Evolutionary conservation across 163 green algal species (phyloP), one percentile per base, ranked within the genome.

Genomic region (Chlorella variabilis): DNA sequence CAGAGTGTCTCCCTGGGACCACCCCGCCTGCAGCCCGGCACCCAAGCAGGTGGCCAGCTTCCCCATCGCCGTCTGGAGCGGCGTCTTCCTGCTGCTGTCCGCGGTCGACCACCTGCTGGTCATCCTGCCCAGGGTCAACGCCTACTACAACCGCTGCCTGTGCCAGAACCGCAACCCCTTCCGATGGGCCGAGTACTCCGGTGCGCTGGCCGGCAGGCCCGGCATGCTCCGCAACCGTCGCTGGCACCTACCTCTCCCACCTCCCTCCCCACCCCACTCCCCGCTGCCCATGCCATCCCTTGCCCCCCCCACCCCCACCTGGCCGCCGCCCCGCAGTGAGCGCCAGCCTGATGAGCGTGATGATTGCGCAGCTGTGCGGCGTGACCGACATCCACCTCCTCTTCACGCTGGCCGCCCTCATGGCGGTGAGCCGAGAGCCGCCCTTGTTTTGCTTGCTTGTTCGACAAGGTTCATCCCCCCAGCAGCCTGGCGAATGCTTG

Each of bases 181-280:
- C 80, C 80, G 80, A n/a, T 85, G 69, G 69, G 62, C 63, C 4
- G 80, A 85, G 80, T 85, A 85, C 80, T 78, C 78, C 18, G 38
- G 78, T 79, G 66, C 23, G 78, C n/a, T n/a, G n/a, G n/a, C n/a
- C n/a, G n/a, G n/a, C 17, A 2, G 56, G 25, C 56, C 56, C 33
- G 56, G 25, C 13, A 1, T 65, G 56, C 56, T 9, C 56, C 54
- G 54, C 54, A n/a, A n/a, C n/a, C n/a, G n/a, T n/a, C n/a, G n/a
- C n/a, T n/a, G n/a, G n/a, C n/a, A n/a, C n/a, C n/a, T n/a, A n/a
- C n/a, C n/a, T n/a, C 42, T 51, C 42, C 8, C 42, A 8, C 42
- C 42, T n/a, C n/a, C n/a, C n/a, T n/a, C n/a, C n/a, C n/a, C n/a
- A n/a, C n/a, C n/a, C n/a, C n/a, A n/a, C n/a, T n/a, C n/a, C n/a